Evolutionary conservation across 768 basidiomycete genomes (phyloP).

Genomic region (Leccinellum rugosiceps): DNA sequence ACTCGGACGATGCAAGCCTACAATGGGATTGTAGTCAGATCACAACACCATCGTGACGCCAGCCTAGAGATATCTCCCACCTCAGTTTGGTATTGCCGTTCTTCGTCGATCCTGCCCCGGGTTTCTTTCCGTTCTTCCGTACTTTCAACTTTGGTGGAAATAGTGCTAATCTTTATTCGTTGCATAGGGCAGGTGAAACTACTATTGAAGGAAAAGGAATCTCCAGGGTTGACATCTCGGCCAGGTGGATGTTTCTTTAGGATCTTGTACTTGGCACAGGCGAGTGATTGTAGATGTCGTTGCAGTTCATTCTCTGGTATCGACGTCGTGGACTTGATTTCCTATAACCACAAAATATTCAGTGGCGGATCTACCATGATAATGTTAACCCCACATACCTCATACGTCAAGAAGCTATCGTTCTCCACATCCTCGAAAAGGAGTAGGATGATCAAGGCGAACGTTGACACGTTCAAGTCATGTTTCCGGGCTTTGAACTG

Average conservation of each 20-base stretch:
- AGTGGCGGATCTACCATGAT: neutral
- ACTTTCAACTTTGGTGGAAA: constrained; percentile 85
- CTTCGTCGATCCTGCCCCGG: constrained; percentile 85
- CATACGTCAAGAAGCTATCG: constrained; percentile 71
- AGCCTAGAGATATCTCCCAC: constrained; percentile 38
- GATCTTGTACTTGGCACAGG: constrained; percentile 91
- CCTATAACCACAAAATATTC: constrained; percentile 44
- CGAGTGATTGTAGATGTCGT: constrained; percentile 93
- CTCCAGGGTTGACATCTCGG: constrained; percentile 70
- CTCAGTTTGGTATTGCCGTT: constrained; percentile 85
- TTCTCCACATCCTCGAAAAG: constrained; percentile 75
- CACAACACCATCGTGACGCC: neutral
- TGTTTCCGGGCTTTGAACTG: constrained; percentile 77
- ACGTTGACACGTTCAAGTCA: constrained; percentile 91
- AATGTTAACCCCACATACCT: constrained; percentile 42
- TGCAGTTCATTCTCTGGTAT: constrained; percentile 78
- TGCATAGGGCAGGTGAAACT: constrained; percentile 79
- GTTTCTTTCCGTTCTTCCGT: constrained; percentile 89
- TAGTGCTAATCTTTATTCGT: constrained; percentile 89
- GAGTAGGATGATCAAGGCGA: constrained; percentile 81
- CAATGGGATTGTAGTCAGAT: constrained; percentile 1
- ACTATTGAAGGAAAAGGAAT: constrained; percentile 87
- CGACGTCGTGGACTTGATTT: constrained; percentile 72
- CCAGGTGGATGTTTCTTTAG: constrained; percentile 88
- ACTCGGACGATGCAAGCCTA: constrained; percentile 97